Base-by-base conservation (phyloP, 495 filamentous ascomycete species). In the Penicillium riverlandense region DNA sequence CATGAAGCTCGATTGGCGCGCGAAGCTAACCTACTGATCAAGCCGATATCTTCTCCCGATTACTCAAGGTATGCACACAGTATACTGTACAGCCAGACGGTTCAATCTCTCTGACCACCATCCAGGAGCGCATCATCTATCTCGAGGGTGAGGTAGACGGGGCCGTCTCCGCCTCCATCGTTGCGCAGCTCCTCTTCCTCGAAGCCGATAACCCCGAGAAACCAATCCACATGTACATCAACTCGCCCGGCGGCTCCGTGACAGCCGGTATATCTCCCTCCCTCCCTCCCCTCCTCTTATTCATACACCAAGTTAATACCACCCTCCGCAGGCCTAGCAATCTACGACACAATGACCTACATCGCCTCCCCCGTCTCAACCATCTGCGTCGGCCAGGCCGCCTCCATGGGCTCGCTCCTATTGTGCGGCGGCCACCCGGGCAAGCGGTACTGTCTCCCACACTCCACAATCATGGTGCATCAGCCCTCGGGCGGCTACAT, bases 271-370 rank as follows among this genome's bases (percentile, higher is more conserved):
- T 29, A 55, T 48, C 30, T 30, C 29, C 28, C 33, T 30, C 13
- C 28, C 33, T 30, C 13, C 11, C 45, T 15, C 14, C 10, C 27
- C 8, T 16, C 12, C 11, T 16, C 15, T 16, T 37, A 8, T 11
- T 27, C n/a, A 1, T 1, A 15, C 8, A 30, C 8, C 22, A 22
- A 22, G 22, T 22, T 22, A 22, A 22, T 22, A 22, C 9, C 36
- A 30, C 37, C 34, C 47, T 40, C 41, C 3, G 36, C 56, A 68
- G 86, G 92, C 6, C 77, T 98, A 28, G 90, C 92, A 37, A 96
- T 98, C 59, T 98, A 98, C 73, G 92, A 98, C 64, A 97, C 94
- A 39, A 98, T 98, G 91, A 83, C 83, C 47, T 98, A 97, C 69
- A 97, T 98, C 66, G 80, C 80, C 47, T 85, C 86, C 5, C 88